Evolutionary conservation across 1,139 yeast species (phyloP), one percentile per base, ranked within the genome.

Genomic region (Saccharomycopsis hybrid): DNA sequence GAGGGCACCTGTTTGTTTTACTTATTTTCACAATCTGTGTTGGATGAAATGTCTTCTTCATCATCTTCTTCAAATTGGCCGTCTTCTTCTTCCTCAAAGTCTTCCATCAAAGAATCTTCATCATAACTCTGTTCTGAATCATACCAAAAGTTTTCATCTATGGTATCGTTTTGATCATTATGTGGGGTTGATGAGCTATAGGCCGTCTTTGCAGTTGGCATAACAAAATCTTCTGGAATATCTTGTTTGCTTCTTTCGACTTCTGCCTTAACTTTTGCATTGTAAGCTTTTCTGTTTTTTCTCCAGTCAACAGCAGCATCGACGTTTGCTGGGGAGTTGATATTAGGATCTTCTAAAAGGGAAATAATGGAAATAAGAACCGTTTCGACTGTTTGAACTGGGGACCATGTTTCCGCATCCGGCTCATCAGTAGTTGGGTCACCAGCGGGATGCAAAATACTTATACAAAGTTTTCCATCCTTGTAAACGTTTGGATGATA

Each of bases 281-380:
- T 80, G 69, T 88, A 92, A 51, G 80, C 84, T 32, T 82, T 89
- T 27, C 86, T 83, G 67, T 85, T 81, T 63, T 87, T 87, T 60
- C 95, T 76, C 77, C 88, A 89, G 61, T 87, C 89, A 30, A 90
- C 89, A 28, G 96, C 88, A 7, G 98, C 98, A 64, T 92, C 97
- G 47, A 92, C 92, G 65, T 92, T 92, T 5, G 98, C 98, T 3
- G 98, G 97, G 3, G 95, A 85, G 52, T 82, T 79, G 48, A 84
- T 87, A 67, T 90, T 90, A 50, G 97, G 97, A 66, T 90, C 97
- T 62, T 89, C 95, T 60, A 90, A 75, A 53, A 90, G 74, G 4
- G 96, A 87, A 38, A 90, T 86, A 59, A 90, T 90, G 45, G 95
- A 85, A 55, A 90, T 85, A 61, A 90, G 76, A 8, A 90, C 96